Conservation (phyloP, 306 rosid genomes). For the Nissolia schottii region DNA sequence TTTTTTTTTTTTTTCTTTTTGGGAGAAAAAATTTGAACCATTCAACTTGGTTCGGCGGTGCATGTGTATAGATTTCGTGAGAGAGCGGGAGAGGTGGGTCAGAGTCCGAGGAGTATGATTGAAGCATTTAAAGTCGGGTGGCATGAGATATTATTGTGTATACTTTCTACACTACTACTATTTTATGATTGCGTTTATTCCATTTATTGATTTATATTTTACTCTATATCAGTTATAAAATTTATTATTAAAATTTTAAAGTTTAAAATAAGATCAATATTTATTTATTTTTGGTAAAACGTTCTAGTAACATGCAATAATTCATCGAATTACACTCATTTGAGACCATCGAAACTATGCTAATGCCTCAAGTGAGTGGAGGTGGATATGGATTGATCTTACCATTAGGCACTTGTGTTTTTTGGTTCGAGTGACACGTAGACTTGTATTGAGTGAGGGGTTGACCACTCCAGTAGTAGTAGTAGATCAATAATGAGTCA, state of each 20-base stretch:
- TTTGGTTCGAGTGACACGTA: background rate
- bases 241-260: too few species aligned
- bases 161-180: too few species aligned
- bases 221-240: too few species aligned
- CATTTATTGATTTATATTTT: too few species aligned
- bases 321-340: background rate
- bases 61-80: background rate
- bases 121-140: conserved; percentile 2
- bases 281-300: too few species aligned
- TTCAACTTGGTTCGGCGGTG: conserved; percentile 18
- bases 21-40: background rate
- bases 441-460: background rate
- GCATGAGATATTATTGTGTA: background rate
- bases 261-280: too few species aligned
- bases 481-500: background rate
- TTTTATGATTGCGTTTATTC: too few species aligned
- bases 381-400: background rate
- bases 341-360: background rate
- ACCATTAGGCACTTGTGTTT: too few species aligned
- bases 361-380: conserved; percentile 10
- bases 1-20: too few species aligned
- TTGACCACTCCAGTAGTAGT: too few species aligned
- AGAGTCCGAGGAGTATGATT: background rate
- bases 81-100: conserved; percentile 16
- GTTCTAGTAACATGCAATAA: too few species aligned